Conservation (phyloP, 352 stramenopile species). For the Phytophthora sojae region DNA sequence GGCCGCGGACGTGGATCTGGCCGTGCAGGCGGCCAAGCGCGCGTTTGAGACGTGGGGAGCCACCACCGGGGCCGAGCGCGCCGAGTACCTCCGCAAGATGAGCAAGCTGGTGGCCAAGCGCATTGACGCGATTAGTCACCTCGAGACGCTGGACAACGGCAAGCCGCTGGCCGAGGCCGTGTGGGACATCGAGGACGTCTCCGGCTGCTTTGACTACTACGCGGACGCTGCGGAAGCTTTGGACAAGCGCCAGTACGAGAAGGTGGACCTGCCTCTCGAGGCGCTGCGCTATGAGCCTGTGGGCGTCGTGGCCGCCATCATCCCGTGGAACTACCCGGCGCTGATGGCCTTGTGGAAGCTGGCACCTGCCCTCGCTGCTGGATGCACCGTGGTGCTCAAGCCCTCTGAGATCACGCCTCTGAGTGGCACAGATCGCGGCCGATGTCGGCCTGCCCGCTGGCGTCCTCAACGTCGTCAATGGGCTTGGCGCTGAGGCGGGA, state of each 20-base stretch:
- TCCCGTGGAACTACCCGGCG: constrained; percentile 48
- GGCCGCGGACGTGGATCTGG: constrained; percentile 53
- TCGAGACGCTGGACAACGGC: constrained; percentile 78
- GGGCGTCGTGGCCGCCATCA: constrained; percentile 61
- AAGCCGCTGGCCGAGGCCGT: constrained; percentile 68
- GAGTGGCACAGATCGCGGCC: constrained; percentile 56
- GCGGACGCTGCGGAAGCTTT: constrained; percentile 27
- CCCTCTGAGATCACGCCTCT: constrained; percentile 93
- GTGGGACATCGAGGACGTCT: constrained; percentile 80
- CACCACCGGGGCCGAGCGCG: constrained; percentile 55
- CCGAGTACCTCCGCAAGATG: constrained; percentile 27
- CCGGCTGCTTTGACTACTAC: constrained; percentile 51
- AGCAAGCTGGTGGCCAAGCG: constrained; percentile 28
- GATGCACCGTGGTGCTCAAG: constrained; percentile 85
- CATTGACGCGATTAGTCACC: constrained; percentile 42
- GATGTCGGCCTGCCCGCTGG: constrained; percentile 70
- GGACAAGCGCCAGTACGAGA: constrained; percentile 63
- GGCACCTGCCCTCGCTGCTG: constrained; percentile 90
- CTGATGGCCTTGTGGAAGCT: constrained; percentile 82
- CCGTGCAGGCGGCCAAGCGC: constrained; percentile 52
- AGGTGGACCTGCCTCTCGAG: constrained; percentile 49
- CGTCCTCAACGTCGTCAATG: constrained; percentile 77
- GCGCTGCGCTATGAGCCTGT: constrained; percentile 71
- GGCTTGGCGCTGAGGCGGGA: constrained; percentile 69
- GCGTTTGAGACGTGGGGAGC: constrained; percentile 57